Percentiles rank a stretch among this genome's conserved stretches.
Evolutionary conservation across 2,329 filamentous ascomycete species (phyloP).

Genomic region (Penicillium sp.): DNA sequence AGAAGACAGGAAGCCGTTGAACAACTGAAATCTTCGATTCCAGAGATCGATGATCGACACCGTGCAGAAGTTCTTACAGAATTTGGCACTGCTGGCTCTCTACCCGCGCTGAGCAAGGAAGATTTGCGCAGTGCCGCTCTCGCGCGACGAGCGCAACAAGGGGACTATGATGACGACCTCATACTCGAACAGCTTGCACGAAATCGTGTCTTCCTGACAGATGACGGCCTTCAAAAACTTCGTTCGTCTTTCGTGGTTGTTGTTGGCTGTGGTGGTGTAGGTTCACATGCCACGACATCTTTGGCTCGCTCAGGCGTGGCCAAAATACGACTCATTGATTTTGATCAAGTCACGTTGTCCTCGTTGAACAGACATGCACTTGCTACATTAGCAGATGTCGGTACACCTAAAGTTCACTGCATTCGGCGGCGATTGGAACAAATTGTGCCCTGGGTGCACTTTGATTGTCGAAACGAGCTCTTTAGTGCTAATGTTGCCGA

Average conservation of each 20-base stretch:
- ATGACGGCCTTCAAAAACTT: constrained; percentile 74
- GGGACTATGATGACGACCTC: constrained; percentile 70
- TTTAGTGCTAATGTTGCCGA: constrained; percentile 67
- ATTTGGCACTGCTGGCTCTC: constrained; percentile 39
- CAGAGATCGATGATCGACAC: constrained; percentile 50
- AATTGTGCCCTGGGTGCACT: constrained; percentile 85
- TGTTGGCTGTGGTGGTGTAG: constrained; percentile 90
- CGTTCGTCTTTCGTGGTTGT: constrained; percentile 80
- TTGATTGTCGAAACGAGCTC: constrained; percentile 80
- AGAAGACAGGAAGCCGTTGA: constrained; percentile 53
- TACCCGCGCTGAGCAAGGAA: constrained; percentile 42
- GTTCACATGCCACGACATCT: constrained; percentile 83
- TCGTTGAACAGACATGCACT: constrained; percentile 95
- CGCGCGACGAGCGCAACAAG: constrained; percentile 57
- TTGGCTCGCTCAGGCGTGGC: constrained; percentile 85
- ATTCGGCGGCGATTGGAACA: constrained; percentile 76
- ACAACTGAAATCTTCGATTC: constrained; percentile 60
- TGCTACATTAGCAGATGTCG: constrained; percentile 89
- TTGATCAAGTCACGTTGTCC: constrained; percentile 93
- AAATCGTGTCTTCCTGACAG: constrained; percentile 84
- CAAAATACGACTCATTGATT: constrained; percentile 86
- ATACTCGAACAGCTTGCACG: constrained; percentile 92
- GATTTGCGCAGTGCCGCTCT: constrained; percentile 57
- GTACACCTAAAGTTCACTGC: constrained; percentile 84
- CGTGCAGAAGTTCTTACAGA: constrained; percentile 51